phyloP scores from a whole-genome alignment of 225 moss, liverwort and hornwort species.

The Antitrichia curtipendula region DNA sequence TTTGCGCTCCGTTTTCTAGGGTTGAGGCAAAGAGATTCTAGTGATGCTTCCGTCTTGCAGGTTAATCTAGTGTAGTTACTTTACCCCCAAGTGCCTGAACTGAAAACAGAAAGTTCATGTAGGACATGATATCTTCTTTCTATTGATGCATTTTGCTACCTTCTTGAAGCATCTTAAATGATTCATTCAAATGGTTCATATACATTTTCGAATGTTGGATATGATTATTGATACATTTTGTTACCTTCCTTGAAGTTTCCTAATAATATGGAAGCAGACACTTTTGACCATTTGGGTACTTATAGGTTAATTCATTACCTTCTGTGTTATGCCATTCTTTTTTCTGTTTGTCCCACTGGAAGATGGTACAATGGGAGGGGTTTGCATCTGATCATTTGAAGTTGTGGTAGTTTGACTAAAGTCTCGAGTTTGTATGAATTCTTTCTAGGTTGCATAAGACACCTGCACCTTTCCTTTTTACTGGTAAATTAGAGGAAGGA shows the following conservation, averaged over 20 bases:
- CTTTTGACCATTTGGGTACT: background rate
- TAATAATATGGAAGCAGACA: background rate
- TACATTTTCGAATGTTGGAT: background rate
- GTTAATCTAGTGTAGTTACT: background rate
- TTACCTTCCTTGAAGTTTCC: background rate
- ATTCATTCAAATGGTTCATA: background rate
- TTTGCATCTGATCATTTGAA: background rate
- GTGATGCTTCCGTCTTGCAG: background rate
- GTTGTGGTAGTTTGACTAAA: background rate
- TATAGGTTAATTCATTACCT: background rate
- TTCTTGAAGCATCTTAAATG: background rate
- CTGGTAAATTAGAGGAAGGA: background rate
- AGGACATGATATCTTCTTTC: background rate
- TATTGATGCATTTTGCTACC: background rate
- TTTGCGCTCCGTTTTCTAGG: background rate
- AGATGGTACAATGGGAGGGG: background rate
- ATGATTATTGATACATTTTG: background rate
- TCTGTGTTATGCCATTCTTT: background rate
- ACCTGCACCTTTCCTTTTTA: background rate
- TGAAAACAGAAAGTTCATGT: background rate
- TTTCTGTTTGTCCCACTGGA: background rate
- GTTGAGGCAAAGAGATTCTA: background rate
- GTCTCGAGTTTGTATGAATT: background rate
- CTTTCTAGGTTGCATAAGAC: background rate
- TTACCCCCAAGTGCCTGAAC: background rate